A percentile compares a stretch with the other conserved stretches of the same genome.
These are phyloP conservation scores for Nicotiana tabacum DNA, from an alignment of 257 asterid species.

Conservation along the genomic window DNA sequence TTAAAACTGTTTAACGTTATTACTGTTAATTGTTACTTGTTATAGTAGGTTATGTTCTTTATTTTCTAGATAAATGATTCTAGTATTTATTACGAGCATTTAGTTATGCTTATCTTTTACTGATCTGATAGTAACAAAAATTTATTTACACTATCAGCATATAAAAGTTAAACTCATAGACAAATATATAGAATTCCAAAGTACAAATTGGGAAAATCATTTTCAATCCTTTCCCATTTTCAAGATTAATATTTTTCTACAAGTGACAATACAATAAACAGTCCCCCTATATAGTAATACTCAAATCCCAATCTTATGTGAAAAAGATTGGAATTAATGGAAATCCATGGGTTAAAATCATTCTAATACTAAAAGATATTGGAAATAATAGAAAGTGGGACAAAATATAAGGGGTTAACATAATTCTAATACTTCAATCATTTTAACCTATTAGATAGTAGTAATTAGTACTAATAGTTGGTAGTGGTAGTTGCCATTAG, in stretches of 20 bases:
- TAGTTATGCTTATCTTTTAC: too few relatives aligned
- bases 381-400: background rate
- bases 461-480: background rate
- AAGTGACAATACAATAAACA: background rate
- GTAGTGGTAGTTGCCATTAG: background rate
- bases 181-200: background rate
- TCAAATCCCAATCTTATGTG: background rate
- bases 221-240: background rate
- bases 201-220: background rate
- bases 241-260: background rate
- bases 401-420: constrained; percentile 1
- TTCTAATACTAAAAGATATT: background rate
- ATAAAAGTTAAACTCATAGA: too few relatives aligned
- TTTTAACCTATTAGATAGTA: background rate
- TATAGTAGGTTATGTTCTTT: too few relatives aligned
- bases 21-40: too few relatives aligned
- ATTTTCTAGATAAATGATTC: too few relatives aligned
- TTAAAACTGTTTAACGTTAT: too few relatives aligned
- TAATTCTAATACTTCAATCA: background rate
- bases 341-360: background rate
- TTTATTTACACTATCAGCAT: too few relatives aligned
- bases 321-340: background rate
- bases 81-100: too few relatives aligned
- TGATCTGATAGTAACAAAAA: too few relatives aligned
- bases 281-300: background rate